Evolutionary conservation across 306 rosid genomes (phyloP), one percentile per base, ranked within the genome.

Genomic region (Trifolium fragiferum): DNA sequence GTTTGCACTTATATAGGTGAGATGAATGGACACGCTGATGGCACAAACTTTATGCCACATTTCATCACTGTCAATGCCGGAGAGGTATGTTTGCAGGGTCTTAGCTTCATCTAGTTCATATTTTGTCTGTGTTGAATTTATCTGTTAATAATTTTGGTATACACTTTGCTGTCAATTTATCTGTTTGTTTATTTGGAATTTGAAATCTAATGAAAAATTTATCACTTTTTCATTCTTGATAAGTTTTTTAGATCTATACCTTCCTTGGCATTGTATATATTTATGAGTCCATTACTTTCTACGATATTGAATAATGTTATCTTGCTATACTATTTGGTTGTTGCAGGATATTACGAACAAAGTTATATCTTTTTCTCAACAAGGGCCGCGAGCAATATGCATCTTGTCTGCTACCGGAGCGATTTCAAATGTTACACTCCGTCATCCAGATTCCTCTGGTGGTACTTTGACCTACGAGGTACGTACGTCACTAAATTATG

Each of bases 351-450:
- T 93, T 10, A 82, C 93, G 6, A 82, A 81, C 89, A 91, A 86
- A 86, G 87, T 93, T 47, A 84, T 91, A 72, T 82, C 90, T 20
- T 84, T 89, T 67, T 82, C 93, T 41, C 96, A 89, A 72, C 90
- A 85, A 89, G 90, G 93, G 18, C 97, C 93, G n/a, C 90, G 97
- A 47, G 96, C 90, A 61, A 84, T 89, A 75, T 89, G 96, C 66
- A 79, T 91, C 73, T 82, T 93, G 51, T 90, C 98, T 47, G 97
- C 96, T 6, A 88, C 51, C 50, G 98, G 98, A 19, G 82, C 78
- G 18, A 82, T 93, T 78, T 86, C 93, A 11, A 91, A 85, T 79
- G 97, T 93, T 58, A 84, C 89, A 10, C 87, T 93, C 76, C 89
- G 89, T 25, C 93, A 89, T 27, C 97, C 96, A 27, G 92, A 90